phyloP scores from a whole-genome alignment of 176 grass and related monocot genomes.

The Chrysopogon serrulatus region DNA sequence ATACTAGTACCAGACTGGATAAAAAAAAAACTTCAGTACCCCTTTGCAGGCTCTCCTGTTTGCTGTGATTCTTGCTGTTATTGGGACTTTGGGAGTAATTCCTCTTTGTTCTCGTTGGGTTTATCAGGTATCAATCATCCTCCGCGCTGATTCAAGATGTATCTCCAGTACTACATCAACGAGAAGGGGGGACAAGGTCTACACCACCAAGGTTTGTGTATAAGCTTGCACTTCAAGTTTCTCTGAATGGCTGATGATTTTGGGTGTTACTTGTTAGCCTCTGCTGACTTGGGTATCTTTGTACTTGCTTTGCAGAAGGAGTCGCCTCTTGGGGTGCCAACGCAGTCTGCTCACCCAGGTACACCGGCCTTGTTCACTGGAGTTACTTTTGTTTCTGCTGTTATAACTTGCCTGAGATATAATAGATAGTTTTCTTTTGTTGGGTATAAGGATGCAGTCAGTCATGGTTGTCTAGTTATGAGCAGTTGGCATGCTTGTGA shows the following conservation, averaged over 20 bases:
- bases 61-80: neutral
- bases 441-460: neutral
- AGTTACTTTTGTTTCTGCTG: neutral
- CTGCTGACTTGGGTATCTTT: neutral
- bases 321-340: constrained; percentile 67
- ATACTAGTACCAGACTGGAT: too few relatives aligned
- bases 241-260: neutral
- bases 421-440: neutral
- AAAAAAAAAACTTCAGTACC: neutral
- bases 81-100: neutral
- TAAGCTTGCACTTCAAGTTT: neutral
- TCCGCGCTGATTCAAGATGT: constrained; percentile 46
- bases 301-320: constrained; percentile 52
- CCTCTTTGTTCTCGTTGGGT: neutral
- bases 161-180: constrained; percentile 94
- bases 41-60: neutral
- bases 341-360: constrained; percentile 94
- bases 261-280: neutral
- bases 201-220: constrained; percentile 81
- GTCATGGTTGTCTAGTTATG: neutral
- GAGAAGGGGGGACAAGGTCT: constrained; percentile 96
- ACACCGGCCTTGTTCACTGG: neutral
- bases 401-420: neutral
- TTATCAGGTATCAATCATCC: neutral
- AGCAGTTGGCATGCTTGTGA: neutral